A percentile compares a stretch with the other conserved stretches of the same genome.
phyloP scores from a whole-genome alignment of 805 yeast species.

The Myxozyma neotropica region DNA sequence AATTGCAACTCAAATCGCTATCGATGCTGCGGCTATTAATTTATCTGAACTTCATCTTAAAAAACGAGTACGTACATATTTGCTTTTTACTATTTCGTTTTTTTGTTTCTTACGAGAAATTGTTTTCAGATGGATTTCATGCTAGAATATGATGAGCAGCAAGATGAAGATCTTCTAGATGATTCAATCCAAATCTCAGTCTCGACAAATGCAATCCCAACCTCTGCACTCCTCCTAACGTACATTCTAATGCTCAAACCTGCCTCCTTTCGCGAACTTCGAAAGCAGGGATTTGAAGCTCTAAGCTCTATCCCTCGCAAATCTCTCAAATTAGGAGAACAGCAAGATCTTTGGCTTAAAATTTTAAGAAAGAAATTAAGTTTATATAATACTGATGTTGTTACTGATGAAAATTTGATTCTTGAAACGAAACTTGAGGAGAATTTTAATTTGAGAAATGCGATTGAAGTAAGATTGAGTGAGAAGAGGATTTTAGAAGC shows the following conservation, averaged over 20 bases:
- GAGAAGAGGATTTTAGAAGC: constrained; percentile 26
- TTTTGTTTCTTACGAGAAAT: too few species aligned
- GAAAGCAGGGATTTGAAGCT: constrained; percentile 21
- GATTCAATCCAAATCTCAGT: constrained; percentile 25
- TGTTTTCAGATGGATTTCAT: constrained; percentile 17
- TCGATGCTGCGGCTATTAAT: constrained; percentile 42
- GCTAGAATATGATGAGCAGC: constrained; percentile 22
- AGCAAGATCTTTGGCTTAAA: constrained; percentile 24
- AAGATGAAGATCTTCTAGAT: constrained; percentile 28
- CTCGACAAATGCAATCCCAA: constrained; percentile 21
- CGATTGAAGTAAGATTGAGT: constrained; percentile 30
- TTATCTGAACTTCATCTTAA: constrained; percentile 23
- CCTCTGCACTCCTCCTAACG: constrained; percentile 25
- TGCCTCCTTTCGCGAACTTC: constrained; percentile 18
- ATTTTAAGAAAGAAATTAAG: constrained; percentile 18
- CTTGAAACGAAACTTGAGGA: constrained; percentile 8
- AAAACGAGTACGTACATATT: constrained; percentile 10
- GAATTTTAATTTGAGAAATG: constrained; percentile 25
- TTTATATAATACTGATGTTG: constrained; percentile 26
- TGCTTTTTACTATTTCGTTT: neutral
- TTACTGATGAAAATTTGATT: constrained; percentile 30
- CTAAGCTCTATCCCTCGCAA: constrained; percentile 14
- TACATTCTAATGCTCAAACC: constrained; percentile 23
- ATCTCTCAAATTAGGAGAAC: constrained; percentile 25
- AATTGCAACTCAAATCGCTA: constrained; percentile 52